Evolutionary conservation across 2,329 filamentous ascomycete genomes (phyloP).

Genomic region (Neopestalotiopsis sp.): DNA sequence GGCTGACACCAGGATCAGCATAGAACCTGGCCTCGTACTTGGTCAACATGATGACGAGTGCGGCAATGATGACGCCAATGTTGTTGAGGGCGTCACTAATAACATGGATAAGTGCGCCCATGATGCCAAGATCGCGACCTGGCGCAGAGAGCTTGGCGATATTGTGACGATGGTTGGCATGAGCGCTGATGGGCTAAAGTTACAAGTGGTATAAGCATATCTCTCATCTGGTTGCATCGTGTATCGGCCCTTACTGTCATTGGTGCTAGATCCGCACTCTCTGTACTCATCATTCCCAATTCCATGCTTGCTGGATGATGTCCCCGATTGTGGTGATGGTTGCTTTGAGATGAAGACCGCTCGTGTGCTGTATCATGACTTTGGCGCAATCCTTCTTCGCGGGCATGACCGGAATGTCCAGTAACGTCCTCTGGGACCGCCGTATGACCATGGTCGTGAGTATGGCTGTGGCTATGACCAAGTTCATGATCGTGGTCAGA

Average conservation of each 20-base stretch:
- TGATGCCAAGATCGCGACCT: slow-evolving; percentile 69
- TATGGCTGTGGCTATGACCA: slow-evolving; percentile 30
- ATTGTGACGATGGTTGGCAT: slow-evolving; percentile 57
- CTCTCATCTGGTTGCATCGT: neutral
- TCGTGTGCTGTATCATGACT: slow-evolving; percentile 30
- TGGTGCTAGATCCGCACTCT: slow-evolving; percentile 29
- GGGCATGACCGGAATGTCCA: neutral
- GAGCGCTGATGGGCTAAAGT: slow-evolving; percentile 38
- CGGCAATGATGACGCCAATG: slow-evolving; percentile 73
- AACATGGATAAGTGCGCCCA: slow-evolving; percentile 74
- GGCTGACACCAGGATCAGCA: slow-evolving; percentile 71
- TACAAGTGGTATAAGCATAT: neutral
- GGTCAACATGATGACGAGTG: slow-evolving; percentile 71
- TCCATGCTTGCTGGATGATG: slow-evolving; percentile 29
- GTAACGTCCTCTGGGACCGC: no score
- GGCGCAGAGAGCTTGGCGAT: slow-evolving; percentile 35
- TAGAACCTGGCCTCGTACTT: slow-evolving; percentile 66
- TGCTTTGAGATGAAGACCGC: slow-evolving; percentile 17
- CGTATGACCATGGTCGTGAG: slow-evolving; percentile 23
- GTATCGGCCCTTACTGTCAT: slow-evolving; percentile 27
- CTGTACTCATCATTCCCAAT: slow-evolving; percentile 26
- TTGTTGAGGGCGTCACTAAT: slow-evolving; percentile 78
- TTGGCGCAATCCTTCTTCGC: slow-evolving; percentile 28
- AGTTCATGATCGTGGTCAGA: neutral
- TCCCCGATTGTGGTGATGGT: neutral